Evolutionary conservation across 2,329 filamentous ascomycete species (phyloP), one percentile per base, ranked within the genome.

Genomic region (Alternaria incomplexa): DNA sequence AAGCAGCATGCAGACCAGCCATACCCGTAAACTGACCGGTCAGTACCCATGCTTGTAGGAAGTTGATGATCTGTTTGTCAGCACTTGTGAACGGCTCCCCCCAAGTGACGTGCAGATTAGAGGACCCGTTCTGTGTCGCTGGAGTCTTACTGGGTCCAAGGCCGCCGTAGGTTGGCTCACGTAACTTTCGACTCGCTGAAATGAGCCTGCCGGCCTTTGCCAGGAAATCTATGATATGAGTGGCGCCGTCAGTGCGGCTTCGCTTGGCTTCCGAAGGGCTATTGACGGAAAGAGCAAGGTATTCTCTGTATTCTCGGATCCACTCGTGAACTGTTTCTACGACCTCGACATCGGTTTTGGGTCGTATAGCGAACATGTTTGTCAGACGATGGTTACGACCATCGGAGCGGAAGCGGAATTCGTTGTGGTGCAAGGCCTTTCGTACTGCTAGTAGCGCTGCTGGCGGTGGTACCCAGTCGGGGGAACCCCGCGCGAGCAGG

Each of bases 401-500:
- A 64, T 85, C 83, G n/a, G 75, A 86, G 65, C 84, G 83, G 73
- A 93, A 92, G 26, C 84, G 87, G 56, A 88, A 83, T 9, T 89
- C 88, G 62, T 89, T 85, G 44, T 85, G 82, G 23, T 85, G 77
- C 8, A 95, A 75, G 9, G 89, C 86, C 59, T 87, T 87, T 68
- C 93, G 90, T 7, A 93, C 88, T 5, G 92, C 91, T 71, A 93
- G 91, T 6, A 93, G 79, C 9, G 85, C 84, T 26, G 83, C 84
- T 67, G 73, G 61, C 1, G 73, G 66, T 1, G 84, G 79, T 12
- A 64, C 66, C 68, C 70, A 77, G 2, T 48, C 22, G 3, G 62
- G 46, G 48, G 74, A 68, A 4, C 58, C 48, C 5, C 54, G 67
- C 12, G 72, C 71, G 58, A 83, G 74, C 23, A 87, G 70, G 8